Percentiles rank a stretch among this genome's conserved stretches.
Conservation (phyloP, 768 basidiomycete species). For the Favolaschia claudopus region DNA sequence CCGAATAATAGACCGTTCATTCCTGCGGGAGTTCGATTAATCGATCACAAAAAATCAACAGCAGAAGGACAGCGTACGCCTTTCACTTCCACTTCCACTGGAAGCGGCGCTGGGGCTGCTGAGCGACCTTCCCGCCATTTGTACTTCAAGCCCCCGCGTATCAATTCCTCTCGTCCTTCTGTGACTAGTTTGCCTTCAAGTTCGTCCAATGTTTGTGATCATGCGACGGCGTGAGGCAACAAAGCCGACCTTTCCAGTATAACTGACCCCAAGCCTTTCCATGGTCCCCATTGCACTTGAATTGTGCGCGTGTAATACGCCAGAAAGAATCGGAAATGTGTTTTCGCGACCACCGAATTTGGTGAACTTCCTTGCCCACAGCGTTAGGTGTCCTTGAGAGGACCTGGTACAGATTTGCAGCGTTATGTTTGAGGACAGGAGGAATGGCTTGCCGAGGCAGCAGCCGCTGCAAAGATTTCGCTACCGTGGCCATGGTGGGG, state of each 20-base stretch:
- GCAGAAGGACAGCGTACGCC: background rate
- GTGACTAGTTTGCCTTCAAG: constrained; percentile 67
- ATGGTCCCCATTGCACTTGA: constrained; percentile 77
- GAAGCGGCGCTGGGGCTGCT: constrained; percentile 22
- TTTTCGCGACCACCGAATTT: constrained; percentile 77
- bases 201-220: background rate
- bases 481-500: constrained; percentile 43
- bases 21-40: background rate
- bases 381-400: constrained; percentile 73
- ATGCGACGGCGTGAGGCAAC: background rate
- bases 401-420: constrained; percentile 75
- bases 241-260: constrained; percentile 81
- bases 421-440: constrained; percentile 61
- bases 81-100: too few relatives aligned
- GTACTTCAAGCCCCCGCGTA: constrained; percentile 79
- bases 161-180: constrained; percentile 59
- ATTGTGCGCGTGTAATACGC: constrained; percentile 72
- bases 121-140: constrained; percentile 72
- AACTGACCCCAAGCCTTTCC: constrained; percentile 87
- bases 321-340: constrained; percentile 74
- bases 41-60: background rate
- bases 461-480: constrained; percentile 58
- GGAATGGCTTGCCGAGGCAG: constrained; percentile 62
- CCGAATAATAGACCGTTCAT: background rate
- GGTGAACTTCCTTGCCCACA: constrained; percentile 72